Evolutionary conservation across 495 filamentous ascomycete genomes (phyloP), one percentile per base, ranked within the genome.

Genomic region (Pyronema omphalodes): DNA sequence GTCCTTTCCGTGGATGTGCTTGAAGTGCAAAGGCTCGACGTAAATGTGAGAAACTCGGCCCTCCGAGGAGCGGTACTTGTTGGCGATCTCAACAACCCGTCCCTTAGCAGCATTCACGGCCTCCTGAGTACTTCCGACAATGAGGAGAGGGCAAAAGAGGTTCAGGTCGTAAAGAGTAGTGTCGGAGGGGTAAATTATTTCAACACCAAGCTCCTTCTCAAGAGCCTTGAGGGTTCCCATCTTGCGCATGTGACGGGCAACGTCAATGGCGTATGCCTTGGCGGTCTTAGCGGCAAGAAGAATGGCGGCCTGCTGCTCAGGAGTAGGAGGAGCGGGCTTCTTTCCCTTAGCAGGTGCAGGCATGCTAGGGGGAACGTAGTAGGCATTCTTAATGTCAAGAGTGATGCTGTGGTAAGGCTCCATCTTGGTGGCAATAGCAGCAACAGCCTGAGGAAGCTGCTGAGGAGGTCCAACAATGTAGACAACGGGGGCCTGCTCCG

Each of bases 231-330:
- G 79, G 55, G 83, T 82, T 55, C 80, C 74, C 35, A 80, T 79
- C 57, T 88, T 76, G 33, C 75, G 78, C 12, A 94, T 73, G 65
- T 96, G 96, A 18, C 84, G 80, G 3, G 85, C 84, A 37, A 96
- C 65, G 58, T 88, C 82, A 53, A 81, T 80, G 5, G 88, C 88
- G 63, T 96, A 88, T 29, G 72, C 73, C 40, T 82, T 74, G 6
- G 82, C 74, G 34, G 83, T 82, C 39, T n/a, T 43, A 29, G 23
- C 23, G 23, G 23, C 23, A 5, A 29, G 23, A 29, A 29, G 23
- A 43, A 43, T 43, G 11, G 39, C 39, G 5, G 23, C 23, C 23
- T 29, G 23, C 23, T 29, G 23, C 23, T 29, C 23, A 29, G 23
- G 23, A 29, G 23, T 29, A 29, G 23, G 23, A 5, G 23, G 23